Percentiles rank a stretch among this genome's conserved stretches.
Evolutionary conservation across 176 grass and related monocot species (phyloP).

Genomic region (Juncus effusus): DNA sequence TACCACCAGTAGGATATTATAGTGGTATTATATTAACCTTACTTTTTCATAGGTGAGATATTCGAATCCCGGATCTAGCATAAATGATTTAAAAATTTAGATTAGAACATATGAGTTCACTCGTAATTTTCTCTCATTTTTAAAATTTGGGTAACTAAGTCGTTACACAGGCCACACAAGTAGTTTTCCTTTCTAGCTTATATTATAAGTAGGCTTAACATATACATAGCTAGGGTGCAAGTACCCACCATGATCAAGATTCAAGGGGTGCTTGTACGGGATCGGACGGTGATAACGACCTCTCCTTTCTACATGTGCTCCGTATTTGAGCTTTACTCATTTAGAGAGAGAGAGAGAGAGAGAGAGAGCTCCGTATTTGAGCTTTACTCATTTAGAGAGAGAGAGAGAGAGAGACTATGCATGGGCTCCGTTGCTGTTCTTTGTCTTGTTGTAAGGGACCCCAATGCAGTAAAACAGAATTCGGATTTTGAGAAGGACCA

Average conservation of each 20-base stretch:
- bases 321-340: background rate
- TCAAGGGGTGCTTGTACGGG: conserved; percentile 22
- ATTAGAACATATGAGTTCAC: too few species aligned
- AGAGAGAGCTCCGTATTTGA: background rate
- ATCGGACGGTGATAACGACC: conserved; percentile 34
- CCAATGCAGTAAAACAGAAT: conserved; percentile 6
- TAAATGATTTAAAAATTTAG: too few species aligned
- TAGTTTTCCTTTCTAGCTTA: too few species aligned
- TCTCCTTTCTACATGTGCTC: conserved; percentile 27
- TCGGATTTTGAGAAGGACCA: background rate
- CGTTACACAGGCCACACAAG: too few species aligned
- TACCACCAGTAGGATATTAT: too few species aligned
- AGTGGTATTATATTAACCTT: too few species aligned
- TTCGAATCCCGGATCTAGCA: too few species aligned
- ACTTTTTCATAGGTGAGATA: too few species aligned
- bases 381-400: background rate
- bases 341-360: conserved; percentile 18
- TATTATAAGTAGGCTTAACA: conserved; percentile 16
- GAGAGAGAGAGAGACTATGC: conserved; percentile 22
- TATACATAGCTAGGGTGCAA: conserved; percentile 17
- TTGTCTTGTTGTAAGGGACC: conserved; percentile 21
- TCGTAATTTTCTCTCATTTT: too few species aligned
- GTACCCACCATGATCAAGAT: conserved; percentile 10
- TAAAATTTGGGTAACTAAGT: too few species aligned
- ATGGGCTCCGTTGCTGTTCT: conserved; percentile 10